Evolutionary conservation across 2,329 filamentous ascomycete genomes (phyloP).

Genomic region (Plenodomus lindquistii): DNA sequence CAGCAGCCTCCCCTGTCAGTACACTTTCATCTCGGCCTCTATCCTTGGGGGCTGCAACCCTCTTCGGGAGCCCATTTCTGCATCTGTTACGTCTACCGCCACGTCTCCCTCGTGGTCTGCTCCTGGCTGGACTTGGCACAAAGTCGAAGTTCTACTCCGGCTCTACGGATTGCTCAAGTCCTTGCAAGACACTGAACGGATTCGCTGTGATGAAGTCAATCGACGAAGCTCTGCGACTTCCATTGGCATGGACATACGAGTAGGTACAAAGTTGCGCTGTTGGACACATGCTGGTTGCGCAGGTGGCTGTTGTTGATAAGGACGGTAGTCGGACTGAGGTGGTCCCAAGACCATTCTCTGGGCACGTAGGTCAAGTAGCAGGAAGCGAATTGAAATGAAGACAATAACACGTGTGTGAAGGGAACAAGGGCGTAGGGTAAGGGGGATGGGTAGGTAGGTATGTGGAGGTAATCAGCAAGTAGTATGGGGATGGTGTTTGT

Average conservation of each 20-base stretch:
- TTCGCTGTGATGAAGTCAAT: constrained; percentile 23
- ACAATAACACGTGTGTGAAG: not conserved
- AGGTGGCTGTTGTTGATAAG: not conserved
- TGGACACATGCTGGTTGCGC: constrained; percentile 10
- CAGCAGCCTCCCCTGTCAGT: not conserved
- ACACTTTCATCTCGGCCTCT: not conserved
- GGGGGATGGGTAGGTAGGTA: not conserved
- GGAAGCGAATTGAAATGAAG: not conserved
- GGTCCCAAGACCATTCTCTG: not conserved
- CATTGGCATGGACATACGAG: constrained; percentile 14
- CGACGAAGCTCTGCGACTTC: not conserved
- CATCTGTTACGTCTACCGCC: constrained; percentile 18
- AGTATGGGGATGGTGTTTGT: not conserved
- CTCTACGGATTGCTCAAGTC: constrained; percentile 21
- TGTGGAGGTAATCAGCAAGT: not conserved
- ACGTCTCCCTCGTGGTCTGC: constrained; percentile 23
- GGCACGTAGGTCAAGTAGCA: not conserved
- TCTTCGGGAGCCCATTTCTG: constrained; percentile 7
- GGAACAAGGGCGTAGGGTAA: not conserved
- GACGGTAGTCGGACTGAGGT: not conserved
- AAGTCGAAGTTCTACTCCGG: constrained; percentile 26
- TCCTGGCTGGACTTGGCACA: constrained; percentile 6
- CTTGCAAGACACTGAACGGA: constrained; percentile 32
- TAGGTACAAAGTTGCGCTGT: constrained; percentile 25
- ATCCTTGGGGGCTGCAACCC: constrained; percentile 1